Base-by-base conservation (phyloP, 2,329 filamentous ascomycete species). In the Chrysoporthe puriensis region DNA sequence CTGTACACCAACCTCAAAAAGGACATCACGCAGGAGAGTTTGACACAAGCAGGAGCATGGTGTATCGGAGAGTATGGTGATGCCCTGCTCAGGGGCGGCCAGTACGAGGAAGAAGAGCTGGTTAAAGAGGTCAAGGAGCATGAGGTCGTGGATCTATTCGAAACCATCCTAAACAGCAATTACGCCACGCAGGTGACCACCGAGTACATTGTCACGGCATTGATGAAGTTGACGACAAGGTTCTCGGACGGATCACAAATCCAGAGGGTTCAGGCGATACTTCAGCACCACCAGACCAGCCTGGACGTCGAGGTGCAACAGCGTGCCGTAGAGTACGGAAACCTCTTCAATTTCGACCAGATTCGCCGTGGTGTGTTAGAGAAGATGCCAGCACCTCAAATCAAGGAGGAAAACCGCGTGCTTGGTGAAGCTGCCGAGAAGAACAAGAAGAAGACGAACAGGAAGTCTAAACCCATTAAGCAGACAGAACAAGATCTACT, bases 31-130 rank as follows among this genome's bases (percentile, higher is more conserved):
- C 96, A 99, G 77, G 96, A 99, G 79, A 96, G 94, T 71, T 82
- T 99, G 71, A 97, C 94, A 9, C 87, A 98, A 70, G 94, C 95
- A 62, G 96, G 93, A 48, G 91, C 96, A 7, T 99, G 96, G 96
- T 96, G 96, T 64, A 97, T 99, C 77, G 96, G 96, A 76, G 96
- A 99, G 81, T 99, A 94, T 76, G 95, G 93, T 14, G 96, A 99
- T 78, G 88, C 91, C 26, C 84, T 99, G n/a, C 84, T 99, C 46
- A 88, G 88, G 69, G 94, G 94, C 46, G 94, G 94, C 1, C 91
- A 96, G 74, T 97, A 96, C 73, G 95, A 98, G 78, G 94, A 97
- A 76, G 94, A 97, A 77, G 95, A 97, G 74, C 83, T 97, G 42
- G 93, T 97, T 14, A 81, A 85, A 70, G 84, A 86, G 74, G 91